Percentiles rank a stretch among this genome's conserved stretches.
Evolutionary conservation across 208 protist genomes (phyloP).

Genomic region (Trypanosoma platydactyli): DNA sequence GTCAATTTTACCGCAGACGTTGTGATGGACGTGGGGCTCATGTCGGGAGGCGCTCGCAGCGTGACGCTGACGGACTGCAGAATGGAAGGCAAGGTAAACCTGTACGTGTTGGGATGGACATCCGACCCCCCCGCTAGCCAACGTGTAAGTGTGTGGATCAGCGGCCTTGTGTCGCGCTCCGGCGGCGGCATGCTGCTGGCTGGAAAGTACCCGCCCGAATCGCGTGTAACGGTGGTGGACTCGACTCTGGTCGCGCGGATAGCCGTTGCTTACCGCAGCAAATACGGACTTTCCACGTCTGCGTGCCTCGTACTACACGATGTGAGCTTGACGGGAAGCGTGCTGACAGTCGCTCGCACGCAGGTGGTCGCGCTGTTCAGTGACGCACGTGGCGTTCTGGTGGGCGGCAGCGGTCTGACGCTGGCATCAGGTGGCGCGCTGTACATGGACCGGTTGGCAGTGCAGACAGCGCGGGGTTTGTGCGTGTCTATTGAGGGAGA

Average conservation of each 20-base stretch:
- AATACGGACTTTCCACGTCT: not conserved
- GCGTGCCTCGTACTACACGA: constrained; percentile 13
- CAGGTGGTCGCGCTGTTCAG: not conserved
- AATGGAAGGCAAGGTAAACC: constrained; percentile 2
- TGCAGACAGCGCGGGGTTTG: constrained; percentile 5
- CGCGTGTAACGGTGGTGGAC: constrained; percentile 6
- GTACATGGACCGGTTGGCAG: constrained; percentile 9
- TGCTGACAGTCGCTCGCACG: constrained; percentile 19
- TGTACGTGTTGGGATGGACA: constrained; percentile 15
- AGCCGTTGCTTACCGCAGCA: not conserved
- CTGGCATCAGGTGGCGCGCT: constrained; percentile 5
- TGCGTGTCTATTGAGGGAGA: constrained; percentile 10
- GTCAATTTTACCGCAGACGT: constrained; percentile 19
- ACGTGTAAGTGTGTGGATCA: constrained; percentile 16
- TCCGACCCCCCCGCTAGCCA: not conserved
- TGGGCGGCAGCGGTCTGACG: not conserved
- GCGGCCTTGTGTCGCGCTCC: constrained; percentile 14
- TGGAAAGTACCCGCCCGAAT: not conserved
- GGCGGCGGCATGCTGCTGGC: constrained; percentile 12
- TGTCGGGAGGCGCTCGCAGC: not conserved
- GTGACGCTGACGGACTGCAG: constrained; percentile 19
- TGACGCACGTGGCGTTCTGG: not conserved
- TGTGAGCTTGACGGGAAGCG: constrained; percentile 4
- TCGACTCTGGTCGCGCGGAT: constrained; percentile 1
- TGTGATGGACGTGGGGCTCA: not conserved